Evolutionary conservation across 495 filamentous ascomycete genomes (phyloP).

Genomic region (Aspergillus asperescens): DNA sequence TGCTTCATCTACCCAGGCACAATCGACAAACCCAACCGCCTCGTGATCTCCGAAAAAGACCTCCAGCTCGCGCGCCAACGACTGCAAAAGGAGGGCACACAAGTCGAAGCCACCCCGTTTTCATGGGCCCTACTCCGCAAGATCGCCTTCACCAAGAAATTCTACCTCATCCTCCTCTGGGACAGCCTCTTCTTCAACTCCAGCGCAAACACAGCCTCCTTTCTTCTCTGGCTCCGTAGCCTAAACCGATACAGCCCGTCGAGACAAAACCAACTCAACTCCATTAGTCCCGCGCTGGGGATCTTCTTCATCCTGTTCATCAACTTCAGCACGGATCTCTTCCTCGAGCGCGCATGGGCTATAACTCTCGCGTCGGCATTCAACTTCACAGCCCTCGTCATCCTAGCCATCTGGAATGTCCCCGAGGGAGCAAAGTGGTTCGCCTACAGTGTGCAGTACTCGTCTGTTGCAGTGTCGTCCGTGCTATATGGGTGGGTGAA

Average conservation of each 20-base stretch:
- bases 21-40: background rate
- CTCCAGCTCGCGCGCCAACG: background rate
- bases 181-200: constrained; percentile 4
- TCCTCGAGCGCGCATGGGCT: constrained; percentile 1
- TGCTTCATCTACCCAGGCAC: constrained; percentile 47
- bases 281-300: background rate
- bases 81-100: background rate
- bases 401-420: background rate
- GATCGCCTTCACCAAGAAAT: background rate
- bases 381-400: background rate
- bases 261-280: background rate
- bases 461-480: background rate
- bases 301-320: constrained; percentile 1
- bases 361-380: background rate
- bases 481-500: background rate
- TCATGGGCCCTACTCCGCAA: background rate
- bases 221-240: background rate
- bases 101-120: background rate
- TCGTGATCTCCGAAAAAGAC: background rate
- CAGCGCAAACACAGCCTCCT: background rate
- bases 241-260: background rate
- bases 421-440: constrained; percentile 1
- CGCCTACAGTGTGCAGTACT: background rate
- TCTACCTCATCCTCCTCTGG: constrained; percentile 1
- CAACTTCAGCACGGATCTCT: background rate